These are phyloP conservation scores for Dryas drummondii DNA, from an alignment of 306 rosid genomes.

Conservation along the genomic window DNA sequence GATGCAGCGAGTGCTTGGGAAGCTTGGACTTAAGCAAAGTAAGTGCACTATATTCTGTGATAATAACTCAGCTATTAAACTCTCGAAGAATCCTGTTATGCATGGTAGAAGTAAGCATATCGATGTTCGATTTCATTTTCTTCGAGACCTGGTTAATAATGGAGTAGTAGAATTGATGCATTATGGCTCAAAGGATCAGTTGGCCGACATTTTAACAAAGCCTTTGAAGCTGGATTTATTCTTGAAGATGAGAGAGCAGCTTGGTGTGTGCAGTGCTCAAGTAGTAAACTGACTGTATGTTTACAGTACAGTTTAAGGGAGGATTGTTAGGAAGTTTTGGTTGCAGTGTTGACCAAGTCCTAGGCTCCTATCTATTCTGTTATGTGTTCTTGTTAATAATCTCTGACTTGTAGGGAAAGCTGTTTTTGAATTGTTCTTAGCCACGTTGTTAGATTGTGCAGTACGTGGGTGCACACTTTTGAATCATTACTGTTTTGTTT, in stretches of 20 bases:
- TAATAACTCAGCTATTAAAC: not conserved
- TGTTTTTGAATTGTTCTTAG: too few species aligned
- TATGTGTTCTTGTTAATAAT: too few species aligned
- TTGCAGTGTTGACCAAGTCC: too few species aligned
- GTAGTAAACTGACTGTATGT: not conserved
- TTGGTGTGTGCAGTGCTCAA: not conserved
- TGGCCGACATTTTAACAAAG: not conserved
- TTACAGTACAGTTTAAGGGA: not conserved
- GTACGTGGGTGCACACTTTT: too few species aligned
- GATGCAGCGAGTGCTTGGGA: not conserved
- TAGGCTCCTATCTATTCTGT: too few species aligned
- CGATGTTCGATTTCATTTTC: not conserved
- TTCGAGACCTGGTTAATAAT: not conserved
- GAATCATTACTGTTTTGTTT: too few species aligned
- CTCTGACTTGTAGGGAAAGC: too few species aligned
- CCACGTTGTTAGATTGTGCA: too few species aligned
- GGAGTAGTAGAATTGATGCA: not conserved
- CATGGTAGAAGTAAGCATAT: not conserved
- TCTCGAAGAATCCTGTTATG: not conserved
- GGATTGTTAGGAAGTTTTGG: not conserved
- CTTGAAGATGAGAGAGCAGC: not conserved
- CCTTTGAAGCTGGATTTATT: not conserved
- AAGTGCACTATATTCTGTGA: not conserved
- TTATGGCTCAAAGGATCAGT: not conserved
- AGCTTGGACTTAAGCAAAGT: not conserved